Conservation (phyloP, 2,329 filamentous ascomycete species). For the Talaromyces sp. region DNA sequence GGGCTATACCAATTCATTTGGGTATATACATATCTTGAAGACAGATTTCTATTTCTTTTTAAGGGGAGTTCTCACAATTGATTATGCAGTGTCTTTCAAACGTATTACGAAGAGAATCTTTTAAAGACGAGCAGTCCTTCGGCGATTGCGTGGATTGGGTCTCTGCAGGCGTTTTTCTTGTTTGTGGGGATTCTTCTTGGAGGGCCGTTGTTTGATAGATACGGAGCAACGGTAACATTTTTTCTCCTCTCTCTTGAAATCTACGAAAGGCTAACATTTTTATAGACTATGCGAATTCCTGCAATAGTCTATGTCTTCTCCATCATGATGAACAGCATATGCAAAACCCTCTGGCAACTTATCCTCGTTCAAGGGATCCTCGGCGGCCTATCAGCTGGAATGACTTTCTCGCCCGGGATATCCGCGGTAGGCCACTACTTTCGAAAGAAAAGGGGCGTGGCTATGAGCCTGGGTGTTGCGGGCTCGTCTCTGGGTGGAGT, state of each 20-base stretch:
- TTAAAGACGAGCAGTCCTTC: conserved; percentile 25
- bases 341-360: conserved; percentile 47
- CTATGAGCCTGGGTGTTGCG: conserved; percentile 40
- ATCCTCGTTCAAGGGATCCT: conserved; percentile 36
- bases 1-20: conserved; percentile 42
- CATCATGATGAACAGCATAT: conserved; percentile 30
- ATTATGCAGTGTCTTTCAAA: conserved; percentile 31
- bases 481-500: conserved; percentile 49
- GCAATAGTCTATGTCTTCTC: conserved; percentile 9
- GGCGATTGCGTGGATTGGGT: conserved; percentile 42
- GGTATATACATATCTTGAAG: conserved; percentile 22
- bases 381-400: conserved; percentile 34
- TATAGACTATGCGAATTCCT: conserved; percentile 2
- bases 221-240: conserved; percentile 31
- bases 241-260: conserved; percentile 8
- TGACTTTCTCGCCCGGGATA: conserved; percentile 41
- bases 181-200: conserved; percentile 36
- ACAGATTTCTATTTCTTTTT: conserved; percentile 24
- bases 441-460: conserved; percentile 39
- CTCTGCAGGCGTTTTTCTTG: conserved; percentile 39
- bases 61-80: conserved; percentile 22
- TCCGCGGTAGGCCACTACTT: conserved; percentile 44
- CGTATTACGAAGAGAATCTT: conserved; percentile 37
- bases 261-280: background rate
- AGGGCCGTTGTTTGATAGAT: conserved; percentile 44